phyloP scores from a whole-genome alignment of 257 asterid genomes.

The Solanum habrochaites region DNA sequence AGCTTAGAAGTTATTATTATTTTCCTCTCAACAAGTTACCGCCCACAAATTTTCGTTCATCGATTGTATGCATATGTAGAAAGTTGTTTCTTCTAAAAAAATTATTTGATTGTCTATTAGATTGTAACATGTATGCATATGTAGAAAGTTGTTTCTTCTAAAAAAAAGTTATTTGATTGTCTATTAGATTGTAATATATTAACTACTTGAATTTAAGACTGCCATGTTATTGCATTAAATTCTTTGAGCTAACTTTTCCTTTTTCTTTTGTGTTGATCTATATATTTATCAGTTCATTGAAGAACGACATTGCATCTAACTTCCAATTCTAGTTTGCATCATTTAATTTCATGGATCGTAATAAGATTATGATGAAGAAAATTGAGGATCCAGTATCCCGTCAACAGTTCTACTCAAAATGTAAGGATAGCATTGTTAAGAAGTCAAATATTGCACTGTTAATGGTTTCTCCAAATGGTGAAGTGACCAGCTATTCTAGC shows the following conservation, averaged over 20 bases:
- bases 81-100: conserved; percentile 14
- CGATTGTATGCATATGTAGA: not conserved
- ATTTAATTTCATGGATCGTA: conserved; percentile 30
- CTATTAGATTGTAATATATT: not conserved
- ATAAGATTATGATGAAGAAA: conserved; percentile 32
- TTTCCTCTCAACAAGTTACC: not conserved
- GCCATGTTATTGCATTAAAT: not conserved
- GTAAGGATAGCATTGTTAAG: conserved; percentile 57
- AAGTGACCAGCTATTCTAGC: conserved; percentile 37
- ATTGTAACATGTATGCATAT: no score
- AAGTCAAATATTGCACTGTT: conserved; percentile 59
- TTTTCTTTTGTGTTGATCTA: not conserved
- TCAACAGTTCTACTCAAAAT: conserved; percentile 36
- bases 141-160: no score
- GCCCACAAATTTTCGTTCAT: not conserved
- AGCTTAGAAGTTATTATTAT: not conserved
- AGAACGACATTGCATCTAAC: not conserved
- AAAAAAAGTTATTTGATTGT: no score
- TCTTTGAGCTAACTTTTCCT: not conserved
- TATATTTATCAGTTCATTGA: not conserved
- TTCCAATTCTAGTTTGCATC: not conserved
- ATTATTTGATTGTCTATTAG: no score
- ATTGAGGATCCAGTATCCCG: conserved; percentile 41
- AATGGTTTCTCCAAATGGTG: conserved; percentile 59
- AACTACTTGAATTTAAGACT: not conserved